A percentile compares a stretch with the other conserved stretches of the same genome.
Conservation (phyloP, 1,284 basidiomycete species). For the Pholiota adiposa region DNA sequence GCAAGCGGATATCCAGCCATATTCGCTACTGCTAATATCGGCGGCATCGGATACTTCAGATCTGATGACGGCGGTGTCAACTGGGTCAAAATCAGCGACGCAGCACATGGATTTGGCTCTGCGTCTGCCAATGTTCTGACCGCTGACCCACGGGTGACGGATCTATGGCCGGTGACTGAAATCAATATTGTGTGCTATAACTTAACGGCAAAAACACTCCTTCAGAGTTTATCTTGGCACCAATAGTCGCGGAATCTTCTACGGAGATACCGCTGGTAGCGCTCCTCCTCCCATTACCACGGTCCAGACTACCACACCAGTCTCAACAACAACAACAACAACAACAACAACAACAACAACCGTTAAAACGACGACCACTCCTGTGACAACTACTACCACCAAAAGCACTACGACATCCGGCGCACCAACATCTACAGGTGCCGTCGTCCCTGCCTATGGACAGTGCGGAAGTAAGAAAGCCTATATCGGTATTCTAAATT, state of each 20-base stretch:
- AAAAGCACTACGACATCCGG: conserved; percentile 23
- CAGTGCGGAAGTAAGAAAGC: conserved; percentile 48
- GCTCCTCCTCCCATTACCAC: conserved; percentile 42
- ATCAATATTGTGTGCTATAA: not conserved
- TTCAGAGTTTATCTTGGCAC: conserved; percentile 65
- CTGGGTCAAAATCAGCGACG: conserved; percentile 68
- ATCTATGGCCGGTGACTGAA: conserved; percentile 53
- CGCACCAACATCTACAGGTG: conserved; percentile 28
- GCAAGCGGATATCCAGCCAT: conserved; percentile 57
- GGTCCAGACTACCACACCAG: conserved; percentile 13
- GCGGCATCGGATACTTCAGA: conserved; percentile 55
- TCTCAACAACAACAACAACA: conserved; percentile 21
- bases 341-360: conserved; percentile 21
- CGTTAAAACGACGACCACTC: conserved; percentile 18
- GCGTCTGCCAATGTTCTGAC: conserved; percentile 51
- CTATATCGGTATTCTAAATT: not conserved
- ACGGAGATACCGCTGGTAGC: conserved; percentile 50
- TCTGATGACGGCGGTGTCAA: conserved; percentile 61
- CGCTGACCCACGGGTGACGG: conserved; percentile 57
- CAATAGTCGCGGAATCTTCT: conserved; percentile 69
- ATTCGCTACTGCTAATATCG: conserved; percentile 58
- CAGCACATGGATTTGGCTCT: conserved; percentile 60
- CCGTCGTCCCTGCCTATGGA: conserved; percentile 38
- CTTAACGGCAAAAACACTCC: not conserved
- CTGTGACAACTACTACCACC: conserved; percentile 23